Conservation (phyloP, 2,329 filamentous ascomycete genomes). For the Fusarium dimerum region DNA sequence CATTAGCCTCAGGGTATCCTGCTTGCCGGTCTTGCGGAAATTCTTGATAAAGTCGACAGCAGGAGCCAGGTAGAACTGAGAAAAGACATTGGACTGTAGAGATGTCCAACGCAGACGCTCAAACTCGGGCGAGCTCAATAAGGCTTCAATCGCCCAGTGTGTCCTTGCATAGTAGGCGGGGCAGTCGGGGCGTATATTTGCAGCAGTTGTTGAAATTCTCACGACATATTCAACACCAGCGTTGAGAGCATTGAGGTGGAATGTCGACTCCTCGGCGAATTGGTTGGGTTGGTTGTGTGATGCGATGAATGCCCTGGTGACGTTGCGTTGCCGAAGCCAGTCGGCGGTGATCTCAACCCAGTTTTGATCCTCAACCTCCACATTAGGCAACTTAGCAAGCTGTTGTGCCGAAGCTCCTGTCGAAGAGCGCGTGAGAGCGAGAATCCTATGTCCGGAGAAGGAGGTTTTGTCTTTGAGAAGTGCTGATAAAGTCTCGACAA, state of each 20-base stretch:
- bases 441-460: conserved; percentile 6
- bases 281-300: conserved; percentile 38
- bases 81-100: conserved; percentile 37
- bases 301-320: conserved; percentile 41
- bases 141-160: conserved; percentile 43
- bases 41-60: conserved; percentile 35
- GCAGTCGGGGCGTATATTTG: conserved; percentile 37
- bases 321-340: conserved; percentile 41
- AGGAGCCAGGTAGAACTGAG: conserved; percentile 14
- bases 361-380: conserved; percentile 37
- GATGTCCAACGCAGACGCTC: conserved; percentile 39
- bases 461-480: conserved; percentile 14
- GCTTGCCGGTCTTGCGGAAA: conserved; percentile 35
- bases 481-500: conserved; percentile 29
- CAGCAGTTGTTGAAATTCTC: conserved; percentile 41
- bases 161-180: conserved; percentile 37
- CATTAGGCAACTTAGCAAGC: conserved; percentile 34
- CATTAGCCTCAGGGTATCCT: conserved; percentile 30
- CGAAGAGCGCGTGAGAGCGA: conserved; percentile 21
- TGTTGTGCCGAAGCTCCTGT: conserved; percentile 19
- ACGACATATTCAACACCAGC: conserved; percentile 44
- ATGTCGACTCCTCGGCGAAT: conserved; percentile 42
- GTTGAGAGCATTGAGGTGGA: conserved; percentile 35
- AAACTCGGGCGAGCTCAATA: conserved; percentile 40
- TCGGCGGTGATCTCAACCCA: conserved; percentile 40